These are phyloP conservation scores for Deuterostichococcus epilithicus DNA, from an alignment of 139 green algal genomes.

Conservation along the genomic window DNA sequence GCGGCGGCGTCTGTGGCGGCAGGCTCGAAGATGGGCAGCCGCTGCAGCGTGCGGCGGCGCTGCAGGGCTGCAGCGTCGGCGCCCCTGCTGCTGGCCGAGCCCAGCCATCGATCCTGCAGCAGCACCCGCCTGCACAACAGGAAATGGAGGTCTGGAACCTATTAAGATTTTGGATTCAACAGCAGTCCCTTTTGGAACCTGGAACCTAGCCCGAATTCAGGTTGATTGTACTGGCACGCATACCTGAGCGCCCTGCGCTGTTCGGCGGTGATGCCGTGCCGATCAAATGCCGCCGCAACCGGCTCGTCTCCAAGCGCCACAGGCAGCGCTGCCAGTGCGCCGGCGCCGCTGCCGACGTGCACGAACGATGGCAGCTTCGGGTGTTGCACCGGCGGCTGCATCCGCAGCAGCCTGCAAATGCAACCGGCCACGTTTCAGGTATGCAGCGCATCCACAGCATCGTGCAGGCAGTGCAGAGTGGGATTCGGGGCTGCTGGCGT, in stretches of 20 bases:
- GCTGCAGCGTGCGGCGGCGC: conserved; percentile 8
- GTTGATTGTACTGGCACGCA: no score
- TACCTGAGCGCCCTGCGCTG: not conserved
- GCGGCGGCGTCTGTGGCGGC: not conserved
- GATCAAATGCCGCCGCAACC: not conserved
- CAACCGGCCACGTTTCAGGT: not conserved
- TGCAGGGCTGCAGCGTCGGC: not conserved
- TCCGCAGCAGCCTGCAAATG: not conserved
- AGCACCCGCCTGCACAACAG: conserved; percentile 5
- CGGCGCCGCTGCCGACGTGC: conserved; percentile 22
- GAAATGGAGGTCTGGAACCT: no score
- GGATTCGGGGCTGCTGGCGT: no score
- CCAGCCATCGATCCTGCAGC: conserved; percentile 5
- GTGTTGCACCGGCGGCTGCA: not conserved
- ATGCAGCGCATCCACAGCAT: no score
- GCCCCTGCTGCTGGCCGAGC: not conserved
- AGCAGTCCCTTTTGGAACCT: no score
- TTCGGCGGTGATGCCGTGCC: not conserved
- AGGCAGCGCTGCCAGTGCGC: conserved; percentile 26
- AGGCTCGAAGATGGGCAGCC: conserved; percentile 25
- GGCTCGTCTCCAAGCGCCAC: not conserved
- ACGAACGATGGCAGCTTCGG: conserved; percentile 11
- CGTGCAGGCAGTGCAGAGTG: no score
- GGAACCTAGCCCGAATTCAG: no score
- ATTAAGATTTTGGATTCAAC: no score